Percentiles rank a stretch among this genome's conserved stretches.
Conservation (phyloP, 2,329 filamentous ascomycete genomes). For the Colletotrichum higginsianum region DNA sequence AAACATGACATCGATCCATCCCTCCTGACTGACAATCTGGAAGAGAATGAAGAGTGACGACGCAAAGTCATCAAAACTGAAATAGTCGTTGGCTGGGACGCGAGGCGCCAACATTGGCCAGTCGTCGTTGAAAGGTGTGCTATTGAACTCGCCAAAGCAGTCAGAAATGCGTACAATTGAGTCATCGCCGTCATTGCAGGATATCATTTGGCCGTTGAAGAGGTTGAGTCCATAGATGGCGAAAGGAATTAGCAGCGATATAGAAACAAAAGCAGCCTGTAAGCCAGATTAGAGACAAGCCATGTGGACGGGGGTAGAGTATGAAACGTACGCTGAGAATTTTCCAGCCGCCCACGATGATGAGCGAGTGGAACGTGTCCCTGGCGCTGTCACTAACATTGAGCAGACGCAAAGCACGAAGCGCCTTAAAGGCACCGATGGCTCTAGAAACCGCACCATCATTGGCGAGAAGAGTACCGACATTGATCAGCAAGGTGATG, state of each 20-base stretch:
- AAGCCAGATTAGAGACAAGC: conserved; percentile 11
- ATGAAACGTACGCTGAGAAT: conserved; percentile 79
- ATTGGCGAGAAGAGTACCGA: conserved; percentile 84
- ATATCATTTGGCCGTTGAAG: conserved; percentile 85
- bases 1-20: conserved; percentile 96
- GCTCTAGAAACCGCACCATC: conserved; percentile 90
- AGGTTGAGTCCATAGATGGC: conserved; percentile 96
- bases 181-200: conserved; percentile 82
- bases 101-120: conserved; percentile 91
- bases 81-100: conserved; percentile 85
- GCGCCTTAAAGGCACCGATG: conserved; percentile 96
- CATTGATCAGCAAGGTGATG: conserved; percentile 95
- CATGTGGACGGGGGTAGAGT: conserved; percentile 39
- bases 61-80: conserved; percentile 96
- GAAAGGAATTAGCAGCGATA: conserved; percentile 95
- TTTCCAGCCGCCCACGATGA: conserved; percentile 95
- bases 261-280: conserved; percentile 88
- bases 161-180: conserved; percentile 73
- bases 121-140: conserved; percentile 77
- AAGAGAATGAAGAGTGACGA: conserved; percentile 95
- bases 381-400: conserved; percentile 97
- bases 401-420: conserved; percentile 89
- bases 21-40: conserved; percentile 98
- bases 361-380: conserved; percentile 96
- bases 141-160: conserved; percentile 88